Evolutionary conservation across 163 green algal species (phyloP), one percentile per base, ranked within the genome.

Genomic region (Smithsoniella earleae): DNA sequence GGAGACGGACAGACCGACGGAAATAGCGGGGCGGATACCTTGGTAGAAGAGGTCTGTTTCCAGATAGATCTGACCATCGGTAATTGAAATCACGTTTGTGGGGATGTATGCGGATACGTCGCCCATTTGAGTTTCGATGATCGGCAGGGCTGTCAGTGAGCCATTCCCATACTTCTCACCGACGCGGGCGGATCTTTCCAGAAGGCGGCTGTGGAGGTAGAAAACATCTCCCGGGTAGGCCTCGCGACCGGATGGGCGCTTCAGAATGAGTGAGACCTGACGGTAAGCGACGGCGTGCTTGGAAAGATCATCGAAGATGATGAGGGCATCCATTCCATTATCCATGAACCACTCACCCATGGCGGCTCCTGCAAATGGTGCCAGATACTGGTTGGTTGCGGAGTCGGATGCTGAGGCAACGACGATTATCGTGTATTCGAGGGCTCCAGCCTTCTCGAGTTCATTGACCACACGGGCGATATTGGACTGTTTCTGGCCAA

Each of bases 21-120:
- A 94, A 46, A 96, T 88, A 18, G 90, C 90, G 31, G 90, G 90
- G 76, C 88, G 85, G 77, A 96, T 92, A 81, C 88, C 90, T 76
- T 88, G 87, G 82, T 95, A 92, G 84, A 96, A 96, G 33, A 96
- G 82, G 79, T 95, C 86, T 73, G 89, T 92, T 81, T 95, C 87
- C 73, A 95, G 77, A 82, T 94, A 95, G 65, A 95, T 95, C 81
- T 95, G 89, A 28, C 89, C 89, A 80, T 95, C 89, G 1, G 89
- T 95, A 77, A 95, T 95, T 55, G 89, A 95, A 78, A 95, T 95
- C 58, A 95, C 89, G 79, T 95, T 95, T 73, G 89, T 95, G 74
- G 89, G 86, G 66, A 95, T 95, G 81, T 94, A 95, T 3, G 89
- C 89, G 3, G 87, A 92, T n/a, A n/a, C n/a, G n/a, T n/a, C n/a